A percentile compares a stretch with the other conserved stretches of the same genome.
phyloP scores from a whole-genome alignment of 768 basidiomycete species.

The Russula sp. region DNA sequence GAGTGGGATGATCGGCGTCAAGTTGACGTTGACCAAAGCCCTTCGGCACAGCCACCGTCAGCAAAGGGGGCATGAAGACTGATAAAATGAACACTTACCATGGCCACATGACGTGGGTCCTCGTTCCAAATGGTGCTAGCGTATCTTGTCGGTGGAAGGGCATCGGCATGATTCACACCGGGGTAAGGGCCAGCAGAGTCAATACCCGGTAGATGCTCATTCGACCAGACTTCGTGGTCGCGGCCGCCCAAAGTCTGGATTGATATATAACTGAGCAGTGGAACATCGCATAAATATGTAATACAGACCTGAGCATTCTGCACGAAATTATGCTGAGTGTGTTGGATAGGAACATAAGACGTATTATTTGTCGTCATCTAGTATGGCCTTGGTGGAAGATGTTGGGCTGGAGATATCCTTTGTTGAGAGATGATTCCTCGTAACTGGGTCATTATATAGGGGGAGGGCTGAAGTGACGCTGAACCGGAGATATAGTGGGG shows the following conservation, averaged over 20 bases:
- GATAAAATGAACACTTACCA: not conserved
- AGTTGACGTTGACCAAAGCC: not conserved
- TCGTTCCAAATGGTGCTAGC: not conserved
- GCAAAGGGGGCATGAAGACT: not conserved
- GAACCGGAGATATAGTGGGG: constrained; percentile 15
- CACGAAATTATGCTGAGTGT: too few relatives aligned
- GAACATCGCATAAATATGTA: too few relatives aligned
- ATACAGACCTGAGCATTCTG: too few relatives aligned
- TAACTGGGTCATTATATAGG: too few relatives aligned
- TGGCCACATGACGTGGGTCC: not conserved
- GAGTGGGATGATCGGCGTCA: not conserved
- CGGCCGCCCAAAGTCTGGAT: not conserved
- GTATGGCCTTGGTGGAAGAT: too few relatives aligned
- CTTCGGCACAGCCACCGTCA: not conserved
- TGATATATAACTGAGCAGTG: not conserved
- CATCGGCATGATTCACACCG: not conserved
- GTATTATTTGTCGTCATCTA: too few relatives aligned
- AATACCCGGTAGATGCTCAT: not conserved
- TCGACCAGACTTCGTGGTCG: not conserved
- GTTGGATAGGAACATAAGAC: too few relatives aligned
- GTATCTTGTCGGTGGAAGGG: not conserved
- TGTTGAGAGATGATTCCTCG: too few relatives aligned
- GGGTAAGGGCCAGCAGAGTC: not conserved
- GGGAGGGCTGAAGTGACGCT: too few relatives aligned
- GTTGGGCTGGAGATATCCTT: too few relatives aligned